phyloP scores from a whole-genome alignment of 768 basidiomycete genomes.

The Chalciporus chontae region DNA sequence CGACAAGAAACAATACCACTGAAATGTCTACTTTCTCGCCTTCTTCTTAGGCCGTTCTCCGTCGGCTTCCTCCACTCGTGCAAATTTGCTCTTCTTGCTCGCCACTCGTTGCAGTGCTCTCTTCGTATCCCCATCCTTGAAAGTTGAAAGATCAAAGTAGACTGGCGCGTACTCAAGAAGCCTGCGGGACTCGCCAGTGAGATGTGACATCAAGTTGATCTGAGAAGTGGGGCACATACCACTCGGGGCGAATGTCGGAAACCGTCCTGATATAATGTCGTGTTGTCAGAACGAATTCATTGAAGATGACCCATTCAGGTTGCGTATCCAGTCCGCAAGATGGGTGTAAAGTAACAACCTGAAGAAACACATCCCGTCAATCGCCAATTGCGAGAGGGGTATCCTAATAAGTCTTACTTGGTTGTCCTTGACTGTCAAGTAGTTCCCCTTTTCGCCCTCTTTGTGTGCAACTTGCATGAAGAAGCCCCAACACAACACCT shows the following conservation, averaged over 20 bases:
- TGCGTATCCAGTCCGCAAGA: constrained; percentile 83
- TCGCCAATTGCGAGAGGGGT: background rate
- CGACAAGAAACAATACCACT: background rate
- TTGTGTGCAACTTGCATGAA: constrained; percentile 99
- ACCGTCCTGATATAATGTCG: constrained; percentile 88
- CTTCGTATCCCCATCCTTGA: constrained; percentile 73
- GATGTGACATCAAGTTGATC: background rate
- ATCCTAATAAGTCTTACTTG: constrained; percentile 48
- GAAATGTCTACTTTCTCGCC: constrained; percentile 6
- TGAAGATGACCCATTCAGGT: constrained; percentile 91
- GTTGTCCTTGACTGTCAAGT: constrained; percentile 92
- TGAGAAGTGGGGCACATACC: constrained; percentile 45
- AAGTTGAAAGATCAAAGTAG: constrained; percentile 68
- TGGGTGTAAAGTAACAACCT: constrained; percentile 51
- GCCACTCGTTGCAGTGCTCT: constrained; percentile 52
- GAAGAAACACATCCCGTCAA: background rate
- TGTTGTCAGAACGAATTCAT: constrained; percentile 93
- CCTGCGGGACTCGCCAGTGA: constrained; percentile 34
- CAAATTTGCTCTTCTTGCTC: constrained; percentile 50
- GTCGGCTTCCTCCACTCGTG: constrained; percentile 8
- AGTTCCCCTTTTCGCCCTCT: constrained; percentile 85
- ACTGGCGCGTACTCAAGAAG: constrained; percentile 55
- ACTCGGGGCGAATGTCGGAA: constrained; percentile 81
- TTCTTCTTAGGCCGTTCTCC: constrained; percentile 15
- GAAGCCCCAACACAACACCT: constrained; percentile 86